A percentile compares a stretch with the other conserved stretches of the same genome.
Conservation (phyloP, 2,329 filamentous ascomycete species). For the Bipolaris oryzae region DNA sequence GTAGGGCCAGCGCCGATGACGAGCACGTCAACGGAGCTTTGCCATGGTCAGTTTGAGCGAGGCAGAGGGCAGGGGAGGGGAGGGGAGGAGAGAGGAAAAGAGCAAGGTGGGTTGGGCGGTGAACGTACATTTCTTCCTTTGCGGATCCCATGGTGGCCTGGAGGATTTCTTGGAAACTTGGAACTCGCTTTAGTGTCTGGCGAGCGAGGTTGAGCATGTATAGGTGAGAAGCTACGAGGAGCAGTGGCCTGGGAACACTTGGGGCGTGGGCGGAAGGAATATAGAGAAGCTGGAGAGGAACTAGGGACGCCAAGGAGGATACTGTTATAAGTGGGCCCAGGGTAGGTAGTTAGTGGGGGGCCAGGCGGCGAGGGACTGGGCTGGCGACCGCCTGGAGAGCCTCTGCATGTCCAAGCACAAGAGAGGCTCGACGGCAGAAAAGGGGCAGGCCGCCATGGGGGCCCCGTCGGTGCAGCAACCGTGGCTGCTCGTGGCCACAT, state of each 20-base stretch:
- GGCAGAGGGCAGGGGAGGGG: not conserved
- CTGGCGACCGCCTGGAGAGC: not conserved
- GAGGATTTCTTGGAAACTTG: conserved; percentile 50
- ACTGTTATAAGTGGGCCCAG: conserved; percentile 24
- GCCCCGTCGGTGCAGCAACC: conserved; percentile 3
- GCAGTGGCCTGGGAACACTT: conserved; percentile 22
- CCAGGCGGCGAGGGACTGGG: conserved; percentile 7
- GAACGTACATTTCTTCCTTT: conserved; percentile 51
- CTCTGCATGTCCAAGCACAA: conserved; percentile 1
- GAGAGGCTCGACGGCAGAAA: conserved; percentile 27
- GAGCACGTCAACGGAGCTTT: conserved; percentile 91
- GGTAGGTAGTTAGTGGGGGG: conserved; percentile 8
- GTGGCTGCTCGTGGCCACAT: conserved; percentile 24
- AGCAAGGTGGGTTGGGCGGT: conserved; percentile 27
- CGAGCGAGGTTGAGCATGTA: conserved; percentile 49
- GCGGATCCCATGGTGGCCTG: conserved; percentile 49
- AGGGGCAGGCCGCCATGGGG: conserved; percentile 28
- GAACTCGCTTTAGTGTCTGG: conserved; percentile 49
- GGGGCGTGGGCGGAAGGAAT: conserved; percentile 32
- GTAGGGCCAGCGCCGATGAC: conserved; percentile 98
- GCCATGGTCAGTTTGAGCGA: conserved; percentile 23
- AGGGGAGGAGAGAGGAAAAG: not conserved
- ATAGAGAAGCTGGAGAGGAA: conserved; percentile 30
- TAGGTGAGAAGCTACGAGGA: conserved; percentile 29
- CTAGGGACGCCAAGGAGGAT: conserved; percentile 36